Evolutionary conservation across 768 basidiomycete species (phyloP), one percentile per base, ranked within the genome.

Genomic region (Coprinopsis sp.): DNA sequence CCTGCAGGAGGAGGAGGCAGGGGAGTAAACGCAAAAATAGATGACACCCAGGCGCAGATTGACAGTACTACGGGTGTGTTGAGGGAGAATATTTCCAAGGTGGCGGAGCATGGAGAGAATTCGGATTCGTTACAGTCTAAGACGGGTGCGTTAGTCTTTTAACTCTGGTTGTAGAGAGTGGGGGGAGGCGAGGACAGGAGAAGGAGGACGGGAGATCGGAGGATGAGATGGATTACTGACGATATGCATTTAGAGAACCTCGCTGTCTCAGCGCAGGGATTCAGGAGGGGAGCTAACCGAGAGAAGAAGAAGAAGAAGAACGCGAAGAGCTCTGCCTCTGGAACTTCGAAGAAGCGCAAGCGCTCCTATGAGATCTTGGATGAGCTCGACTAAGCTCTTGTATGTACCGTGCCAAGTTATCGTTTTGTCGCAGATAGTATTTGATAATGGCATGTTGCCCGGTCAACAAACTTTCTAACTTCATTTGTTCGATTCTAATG

Each of bases 191-290:
- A n/a, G n/a, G n/a, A n/a, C n/a, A n/a, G n/a, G n/a, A n/a, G n/a
- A n/a, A n/a, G n/a, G n/a, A n/a, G n/a, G n/a, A n/a, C n/a, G n/a
- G n/a, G n/a, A n/a, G n/a, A n/a, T n/a, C n/a, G n/a, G n/a, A n/a
- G n/a, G n/a, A n/a, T n/a, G n/a, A n/a, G n/a, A 21, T 23, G 25
- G 16, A 24, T 24, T 43, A 33, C 31, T 44, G 34, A 33, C 37
- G 31, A 19, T n/a, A 33, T 52, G n/a, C 52, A 13, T 31, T 14
- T 44, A 96, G 96, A 99, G 68, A 96, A 87, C 62, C 80, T 99
- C 46, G 95, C 96, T 24, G 90, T 95, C 33, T 96, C 93, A 21
- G 96, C 96, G n/a, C 95, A 99, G 71, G 92, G 93, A 22, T 99
- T 99, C 82, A 84, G 93, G 52, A 79, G 92, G 54, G 94, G 96